A percentile compares a stretch with the other conserved stretches of the same genome.
These are phyloP conservation scores for Sinapis alba DNA, from an alignment of 441 rosid genomes.

Conservation along the genomic window DNA sequence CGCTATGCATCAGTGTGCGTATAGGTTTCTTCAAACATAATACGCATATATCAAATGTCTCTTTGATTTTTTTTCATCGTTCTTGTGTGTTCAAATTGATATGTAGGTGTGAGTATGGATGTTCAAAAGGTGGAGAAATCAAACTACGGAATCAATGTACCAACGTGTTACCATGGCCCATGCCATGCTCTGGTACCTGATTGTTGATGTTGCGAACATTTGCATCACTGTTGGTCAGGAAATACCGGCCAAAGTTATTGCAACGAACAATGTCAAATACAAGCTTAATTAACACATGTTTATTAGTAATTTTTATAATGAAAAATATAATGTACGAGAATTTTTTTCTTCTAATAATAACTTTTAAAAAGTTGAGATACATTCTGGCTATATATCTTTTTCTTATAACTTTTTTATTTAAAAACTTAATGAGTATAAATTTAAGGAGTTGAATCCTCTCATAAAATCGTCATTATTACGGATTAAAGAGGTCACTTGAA, in stretches of 20 bases:
- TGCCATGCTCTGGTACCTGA: constrained; percentile 9
- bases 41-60: neutral
- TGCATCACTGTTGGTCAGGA: constrained; percentile 12
- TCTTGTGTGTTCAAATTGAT: neutral
- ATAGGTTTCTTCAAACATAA: neutral
- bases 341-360: neutral
- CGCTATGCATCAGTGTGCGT: constrained; percentile 7
- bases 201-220: constrained; percentile 21
- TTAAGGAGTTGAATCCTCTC: too few relatives aligned
- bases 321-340: too few relatives aligned
- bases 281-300: neutral
- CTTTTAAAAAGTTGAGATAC: neutral
- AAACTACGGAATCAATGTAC: neutral
- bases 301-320: neutral
- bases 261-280: neutral
- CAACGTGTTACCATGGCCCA: constrained; percentile 19
- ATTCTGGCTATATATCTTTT: neutral
- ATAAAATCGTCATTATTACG: too few relatives aligned
- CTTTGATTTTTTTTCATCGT: neutral
- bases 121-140: neutral
- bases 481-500: too few relatives aligned
- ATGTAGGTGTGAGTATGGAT: neutral
- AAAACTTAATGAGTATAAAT: too few relatives aligned
- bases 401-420: too few relatives aligned
- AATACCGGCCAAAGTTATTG: neutral